Percentiles rank a stretch among this genome's conserved stretches.
Evolutionary conservation across 2,329 filamentous ascomycete species (phyloP).

Genomic region (Fusarium austroafricanum): DNA sequence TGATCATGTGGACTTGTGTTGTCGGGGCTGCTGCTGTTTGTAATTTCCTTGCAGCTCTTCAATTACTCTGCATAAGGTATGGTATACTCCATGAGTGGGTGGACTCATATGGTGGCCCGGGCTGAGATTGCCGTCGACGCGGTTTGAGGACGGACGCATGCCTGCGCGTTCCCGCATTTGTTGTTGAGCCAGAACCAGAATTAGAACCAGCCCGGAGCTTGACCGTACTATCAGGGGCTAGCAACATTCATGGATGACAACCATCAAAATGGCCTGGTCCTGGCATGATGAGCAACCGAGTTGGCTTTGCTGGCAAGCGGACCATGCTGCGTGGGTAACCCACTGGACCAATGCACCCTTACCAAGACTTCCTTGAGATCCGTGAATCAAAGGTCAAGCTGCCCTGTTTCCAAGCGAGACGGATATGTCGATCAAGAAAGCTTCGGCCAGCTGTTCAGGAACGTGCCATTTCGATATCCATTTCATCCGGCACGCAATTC

Average conservation of each 20-base stretch:
- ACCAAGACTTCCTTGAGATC: conserved; percentile 1
- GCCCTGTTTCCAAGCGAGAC: conserved; percentile 29
- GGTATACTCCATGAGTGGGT: conserved; percentile 25
- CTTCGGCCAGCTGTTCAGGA: conserved; percentile 38
- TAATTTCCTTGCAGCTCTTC: conserved; percentile 39
- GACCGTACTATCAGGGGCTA: conserved; percentile 22
- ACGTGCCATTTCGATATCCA: conserved; percentile 19
- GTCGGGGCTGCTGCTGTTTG: conserved; percentile 17
- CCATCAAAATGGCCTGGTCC: conserved; percentile 28
- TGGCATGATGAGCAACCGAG: conserved; percentile 11
- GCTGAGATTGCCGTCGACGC: conserved; percentile 47
- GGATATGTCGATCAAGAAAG: conserved; percentile 38
- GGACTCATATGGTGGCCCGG: conserved; percentile 34
- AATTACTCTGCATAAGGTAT: conserved; percentile 18
- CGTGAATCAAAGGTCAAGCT: conserved; percentile 10
- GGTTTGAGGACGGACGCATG: conserved; percentile 43
- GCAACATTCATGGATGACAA: conserved; percentile 23
- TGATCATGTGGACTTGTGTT: conserved; percentile 33
- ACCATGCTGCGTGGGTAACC: conserved; percentile 18
- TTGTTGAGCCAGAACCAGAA: conserved; percentile 16
- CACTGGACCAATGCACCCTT: conserved; percentile 18
- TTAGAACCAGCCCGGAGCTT: conserved; percentile 7
- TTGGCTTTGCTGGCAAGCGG: conserved; percentile 22
- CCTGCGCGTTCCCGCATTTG: conserved; percentile 36
- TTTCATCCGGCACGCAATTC: neutral